These are phyloP conservation scores for Diaporthe sp. DNA, from an alignment of 2,329 filamentous ascomycete species.

Conservation along the genomic window DNA sequence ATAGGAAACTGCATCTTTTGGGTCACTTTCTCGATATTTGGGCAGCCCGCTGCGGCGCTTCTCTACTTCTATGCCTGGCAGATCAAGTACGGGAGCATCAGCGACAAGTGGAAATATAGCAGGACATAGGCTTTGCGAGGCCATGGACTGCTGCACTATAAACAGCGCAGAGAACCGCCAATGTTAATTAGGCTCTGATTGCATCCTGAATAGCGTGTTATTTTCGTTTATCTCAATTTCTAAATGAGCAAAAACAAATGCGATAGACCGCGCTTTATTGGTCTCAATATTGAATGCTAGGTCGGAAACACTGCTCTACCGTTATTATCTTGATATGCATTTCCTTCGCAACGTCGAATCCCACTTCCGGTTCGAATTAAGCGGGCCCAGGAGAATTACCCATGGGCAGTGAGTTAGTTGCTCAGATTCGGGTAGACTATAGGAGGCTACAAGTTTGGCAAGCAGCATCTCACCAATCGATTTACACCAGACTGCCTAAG, in stretches of 20 bases:
- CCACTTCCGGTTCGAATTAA: neutral
- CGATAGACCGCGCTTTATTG: neutral
- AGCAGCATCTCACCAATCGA: neutral
- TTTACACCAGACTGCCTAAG: neutral
- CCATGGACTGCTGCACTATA: neutral
- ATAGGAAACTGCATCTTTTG: constrained; percentile 96
- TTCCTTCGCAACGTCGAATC: neutral
- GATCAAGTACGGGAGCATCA: constrained; percentile 93
- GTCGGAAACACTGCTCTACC: neutral
- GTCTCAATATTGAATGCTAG: neutral
- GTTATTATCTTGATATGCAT: neutral
- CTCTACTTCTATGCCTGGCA: constrained; percentile 99
- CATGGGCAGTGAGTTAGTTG: too few relatives aligned
- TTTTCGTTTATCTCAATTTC: neutral
- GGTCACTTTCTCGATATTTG: constrained; percentile 95
- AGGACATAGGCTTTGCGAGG: neutral
- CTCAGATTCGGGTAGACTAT: neutral
- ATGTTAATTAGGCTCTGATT: neutral
- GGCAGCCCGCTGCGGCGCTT: constrained; percentile 91
- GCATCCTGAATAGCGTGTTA: constrained; percentile 6
- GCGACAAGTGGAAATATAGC: constrained; percentile 51
- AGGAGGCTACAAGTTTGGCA: too few relatives aligned
- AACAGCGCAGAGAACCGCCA: neutral
- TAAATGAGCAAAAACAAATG: neutral
- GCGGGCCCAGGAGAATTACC: neutral